Percentiles rank a stretch among this genome's conserved stretches.
Evolutionary conservation across 78 protist species (phyloP).

Genomic region (Cavenderia fasciculata): DNA sequence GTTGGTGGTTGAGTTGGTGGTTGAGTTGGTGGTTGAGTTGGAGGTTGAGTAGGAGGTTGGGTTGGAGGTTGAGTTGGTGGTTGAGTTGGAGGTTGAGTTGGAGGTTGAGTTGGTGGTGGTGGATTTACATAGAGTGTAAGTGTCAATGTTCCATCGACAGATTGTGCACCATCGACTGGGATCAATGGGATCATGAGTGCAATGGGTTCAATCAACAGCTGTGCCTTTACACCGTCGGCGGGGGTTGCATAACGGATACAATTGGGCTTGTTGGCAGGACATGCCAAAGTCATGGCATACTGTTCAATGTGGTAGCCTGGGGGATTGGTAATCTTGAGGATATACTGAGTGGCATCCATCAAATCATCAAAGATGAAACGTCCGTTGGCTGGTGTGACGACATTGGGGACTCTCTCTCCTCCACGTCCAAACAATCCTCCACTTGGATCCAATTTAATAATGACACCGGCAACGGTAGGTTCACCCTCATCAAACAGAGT

Average conservation of each 20-base stretch:
- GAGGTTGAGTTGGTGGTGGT: not conserved
- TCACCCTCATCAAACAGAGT: slow-evolving; percentile 16
- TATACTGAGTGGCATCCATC: not conserved
- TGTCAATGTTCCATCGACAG: too few relatives aligned
- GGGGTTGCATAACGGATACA: not conserved
- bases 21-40: not conserved
- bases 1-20: not conserved
- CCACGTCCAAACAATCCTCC: not conserved
- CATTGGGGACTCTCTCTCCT: not conserved
- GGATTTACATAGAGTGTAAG: not conserved
- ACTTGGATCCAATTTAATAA: not conserved
- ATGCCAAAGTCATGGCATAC: not conserved
- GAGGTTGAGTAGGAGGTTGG: not conserved
- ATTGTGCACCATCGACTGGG: not conserved
- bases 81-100: not conserved
- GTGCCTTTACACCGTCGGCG: not conserved
- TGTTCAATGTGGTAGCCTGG: slow-evolving; percentile 13
- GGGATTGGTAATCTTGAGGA: not conserved
- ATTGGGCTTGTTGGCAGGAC: too few relatives aligned
- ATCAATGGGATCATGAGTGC: not conserved
- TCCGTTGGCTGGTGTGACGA: not conserved
- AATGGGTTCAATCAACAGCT: not conserved
- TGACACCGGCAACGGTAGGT: slow-evolving; percentile 4
- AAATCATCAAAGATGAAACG: slow-evolving; percentile 5
- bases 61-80: not conserved